Conservation (phyloP, 768 basidiomycete species). For the Coprinopsis marcescibilis region DNA sequence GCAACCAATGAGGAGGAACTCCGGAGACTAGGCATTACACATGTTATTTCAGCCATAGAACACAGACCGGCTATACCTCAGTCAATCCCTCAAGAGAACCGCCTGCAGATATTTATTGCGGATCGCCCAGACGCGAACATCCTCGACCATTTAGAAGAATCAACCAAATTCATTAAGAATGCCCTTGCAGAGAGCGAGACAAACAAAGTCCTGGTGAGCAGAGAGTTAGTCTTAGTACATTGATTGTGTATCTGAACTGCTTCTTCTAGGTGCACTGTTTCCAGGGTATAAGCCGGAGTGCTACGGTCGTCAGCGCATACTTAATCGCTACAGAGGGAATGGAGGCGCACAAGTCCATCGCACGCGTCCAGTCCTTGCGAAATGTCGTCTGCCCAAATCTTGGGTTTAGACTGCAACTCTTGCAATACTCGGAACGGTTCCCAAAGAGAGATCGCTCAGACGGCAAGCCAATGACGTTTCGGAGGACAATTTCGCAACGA, state of each 20-base stretch:
- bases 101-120: slow-evolving; percentile 42
- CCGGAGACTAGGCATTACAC: slow-evolving; percentile 59
- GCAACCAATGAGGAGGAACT: slow-evolving; percentile 47
- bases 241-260: neutral
- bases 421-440: slow-evolving; percentile 25
- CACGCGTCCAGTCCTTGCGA: slow-evolving; percentile 49
- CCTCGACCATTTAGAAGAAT: slow-evolving; percentile 27
- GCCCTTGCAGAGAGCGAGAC: slow-evolving; percentile 27
- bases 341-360: slow-evolving; percentile 48
- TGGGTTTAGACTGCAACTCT: slow-evolving; percentile 60
- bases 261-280: slow-evolving; percentile 64
- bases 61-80: slow-evolving; percentile 38
- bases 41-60: slow-evolving; percentile 65
- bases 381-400: slow-evolving; percentile 59
- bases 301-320: slow-evolving; percentile 74
- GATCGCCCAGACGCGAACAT: slow-evolving; percentile 28
- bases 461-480: neutral
- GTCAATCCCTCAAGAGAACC: slow-evolving; percentile 33
- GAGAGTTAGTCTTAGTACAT: neutral
- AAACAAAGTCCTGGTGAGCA: slow-evolving; percentile 34
- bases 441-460: neutral
- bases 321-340: slow-evolving; percentile 50
- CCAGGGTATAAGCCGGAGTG: slow-evolving; percentile 69
- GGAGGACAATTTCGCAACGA: neutral
- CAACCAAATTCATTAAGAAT: slow-evolving; percentile 30